Base-by-base conservation (phyloP, 345 rosid genomes). In the Isatis tinctoria region DNA sequence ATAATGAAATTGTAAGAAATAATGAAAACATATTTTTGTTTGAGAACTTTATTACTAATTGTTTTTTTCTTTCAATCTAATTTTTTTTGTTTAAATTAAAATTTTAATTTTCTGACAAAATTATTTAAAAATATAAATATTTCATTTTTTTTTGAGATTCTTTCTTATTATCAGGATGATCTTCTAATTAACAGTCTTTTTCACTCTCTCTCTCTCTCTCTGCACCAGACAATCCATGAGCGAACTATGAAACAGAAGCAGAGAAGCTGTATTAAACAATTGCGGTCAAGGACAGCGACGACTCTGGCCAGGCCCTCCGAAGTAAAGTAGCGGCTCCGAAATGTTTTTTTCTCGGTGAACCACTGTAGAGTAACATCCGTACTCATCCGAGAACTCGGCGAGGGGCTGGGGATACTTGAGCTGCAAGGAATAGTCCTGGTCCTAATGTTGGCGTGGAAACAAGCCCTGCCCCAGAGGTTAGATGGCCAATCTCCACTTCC, bases 251-350 rank as follows among this genome's bases (percentile, higher is more conserved):
- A 22, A 51, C 8, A 22, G 8, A 24, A 51, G 56, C 11, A 36
- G 39, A 22, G 24, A 22, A 22, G 2, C 24, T 22, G 1, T 22
- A 22, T 22, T 1, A 22, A 22, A 22, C 24, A 2, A 45, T 3
- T 11, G 30, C n/a, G 8, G 43, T 77, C 63, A 73, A 14, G 48
- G 74, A 67, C 83, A 83, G 9, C 12, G 36, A 41, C 30, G 41
- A 33, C 36, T 73, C 47, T 60, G 77, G 13, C 83, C 85, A 3
- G 83, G 85, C 2, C 90, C 84, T 36, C 88, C 90, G 18, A 79
- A 86, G 72, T 20, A 86, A 30, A 78, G 83, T 10, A 9, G 26
- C 1, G 87, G 82, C 39, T 85, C 83, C 0, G 12, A 7, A 1
- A 5, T 20, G 4, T 17, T 2, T 10, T 65, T 59, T 8, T 56